These are phyloP conservation scores for Halophytophthora batemanensis DNA, from an alignment of 352 stramenopile genomes.

Conservation along the genomic window DNA sequence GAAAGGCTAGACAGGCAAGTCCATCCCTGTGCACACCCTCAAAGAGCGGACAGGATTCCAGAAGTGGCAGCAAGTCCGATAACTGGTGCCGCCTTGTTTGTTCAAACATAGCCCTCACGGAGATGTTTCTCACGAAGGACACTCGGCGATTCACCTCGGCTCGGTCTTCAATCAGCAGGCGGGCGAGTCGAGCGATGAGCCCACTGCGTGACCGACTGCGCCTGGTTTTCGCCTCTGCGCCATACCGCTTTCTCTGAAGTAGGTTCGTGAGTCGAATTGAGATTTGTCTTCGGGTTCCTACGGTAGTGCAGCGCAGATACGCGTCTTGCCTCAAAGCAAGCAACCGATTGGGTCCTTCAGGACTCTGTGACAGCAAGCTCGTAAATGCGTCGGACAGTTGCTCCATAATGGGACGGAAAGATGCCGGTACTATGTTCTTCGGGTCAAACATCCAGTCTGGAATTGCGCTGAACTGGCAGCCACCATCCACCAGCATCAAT, in stretches of 20 bases:
- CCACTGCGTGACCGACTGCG: slow-evolving; percentile 10
- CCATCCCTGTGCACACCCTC: slow-evolving; percentile 10
- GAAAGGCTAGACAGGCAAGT: slow-evolving; percentile 20
- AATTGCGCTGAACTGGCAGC: slow-evolving; percentile 9
- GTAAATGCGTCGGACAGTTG: slow-evolving; percentile 12
- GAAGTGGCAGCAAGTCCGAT: slow-evolving; percentile 11
- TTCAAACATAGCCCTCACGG: slow-evolving; percentile 15
- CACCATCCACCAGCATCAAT: slow-evolving; percentile 7
- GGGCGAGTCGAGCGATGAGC: slow-evolving; percentile 16
- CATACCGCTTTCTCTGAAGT: slow-evolving; percentile 10
- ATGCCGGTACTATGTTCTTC: background rate
- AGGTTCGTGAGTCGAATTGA: slow-evolving; percentile 9
- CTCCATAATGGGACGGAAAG: slow-evolving; percentile 6
- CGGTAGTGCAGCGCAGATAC: slow-evolving; percentile 8
- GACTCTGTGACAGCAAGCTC: background rate
- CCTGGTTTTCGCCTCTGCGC: slow-evolving; percentile 6
- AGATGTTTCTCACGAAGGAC: slow-evolving; percentile 19
- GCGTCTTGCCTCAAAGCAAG: background rate
- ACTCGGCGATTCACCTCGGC: slow-evolving; percentile 31
- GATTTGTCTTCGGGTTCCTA: slow-evolving; percentile 11
- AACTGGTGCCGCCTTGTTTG: slow-evolving; percentile 8
- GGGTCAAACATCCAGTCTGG: slow-evolving; percentile 18
- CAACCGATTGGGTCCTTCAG: slow-evolving; percentile 11
- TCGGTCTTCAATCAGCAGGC: slow-evolving; percentile 31
- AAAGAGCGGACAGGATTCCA: slow-evolving; percentile 17